Evolutionary conservation across 805 yeast species (phyloP).

Genomic region (Dipodascopsis uninucleata): DNA sequence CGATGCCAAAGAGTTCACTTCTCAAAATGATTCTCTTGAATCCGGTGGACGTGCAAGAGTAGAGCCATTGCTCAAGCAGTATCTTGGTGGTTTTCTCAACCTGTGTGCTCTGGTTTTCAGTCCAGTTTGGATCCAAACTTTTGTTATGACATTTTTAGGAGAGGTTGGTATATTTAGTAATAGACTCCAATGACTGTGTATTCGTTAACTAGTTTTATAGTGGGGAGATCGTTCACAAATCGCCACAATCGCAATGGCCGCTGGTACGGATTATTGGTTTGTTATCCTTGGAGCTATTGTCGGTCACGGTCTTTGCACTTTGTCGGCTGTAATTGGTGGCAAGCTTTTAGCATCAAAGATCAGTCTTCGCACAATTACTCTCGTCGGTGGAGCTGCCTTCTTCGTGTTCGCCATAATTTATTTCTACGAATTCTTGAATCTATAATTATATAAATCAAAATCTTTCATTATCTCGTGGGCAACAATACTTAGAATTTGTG

Average conservation of each 20-base stretch:
- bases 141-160: constrained; percentile 91
- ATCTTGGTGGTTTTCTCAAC: constrained; percentile 45
- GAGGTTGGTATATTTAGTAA: constrained; percentile 42
- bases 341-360: constrained; percentile 82
- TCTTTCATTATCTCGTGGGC: neutral
- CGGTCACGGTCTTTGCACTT: constrained; percentile 87
- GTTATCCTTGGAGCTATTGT: constrained; percentile 84
- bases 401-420: constrained; percentile 77
- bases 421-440: constrained; percentile 56
- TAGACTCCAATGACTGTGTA: neutral
- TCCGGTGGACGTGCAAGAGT: constrained; percentile 42
- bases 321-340: constrained; percentile 91
- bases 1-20: constrained; percentile 56
- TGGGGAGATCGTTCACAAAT: constrained; percentile 99
- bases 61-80: neutral
- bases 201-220: too few relatives aligned
- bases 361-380: constrained; percentile 84
- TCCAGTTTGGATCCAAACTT: constrained; percentile 91
- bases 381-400: constrained; percentile 88
- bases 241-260: constrained; percentile 98
- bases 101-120: constrained; percentile 65
- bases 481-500: too few relatives aligned
- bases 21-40: constrained; percentile 54
- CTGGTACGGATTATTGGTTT: constrained; percentile 86
- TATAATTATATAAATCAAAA: constrained; percentile 1